Conservation (phyloP, 441 rosid genomes). For the Breynia disticha region DNA sequence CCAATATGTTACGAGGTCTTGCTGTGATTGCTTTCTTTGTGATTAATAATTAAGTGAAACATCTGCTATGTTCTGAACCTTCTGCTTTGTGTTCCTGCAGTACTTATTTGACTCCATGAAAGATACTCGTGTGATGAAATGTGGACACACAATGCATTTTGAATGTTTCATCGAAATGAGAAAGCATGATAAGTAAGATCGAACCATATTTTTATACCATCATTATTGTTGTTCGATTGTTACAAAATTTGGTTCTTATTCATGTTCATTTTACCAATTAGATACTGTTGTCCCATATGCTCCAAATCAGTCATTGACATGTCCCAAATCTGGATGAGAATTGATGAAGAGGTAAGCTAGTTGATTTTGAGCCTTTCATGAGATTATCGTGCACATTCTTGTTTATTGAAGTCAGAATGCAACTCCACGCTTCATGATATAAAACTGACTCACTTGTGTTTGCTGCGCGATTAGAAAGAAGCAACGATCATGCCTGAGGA, state of each 20-base stretch:
- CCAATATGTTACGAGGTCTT: constrained; percentile 88
- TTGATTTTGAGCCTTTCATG: constrained; percentile 1
- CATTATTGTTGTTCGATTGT: background rate
- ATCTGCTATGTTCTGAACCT: constrained; percentile 8
- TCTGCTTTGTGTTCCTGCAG: constrained; percentile 28
- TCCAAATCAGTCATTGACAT: constrained; percentile 79
- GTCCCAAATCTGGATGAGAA: constrained; percentile 72
- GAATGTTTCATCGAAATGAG: constrained; percentile 81
- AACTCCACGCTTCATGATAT: background rate
- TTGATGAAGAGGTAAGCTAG: constrained; percentile 76
- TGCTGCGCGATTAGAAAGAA: constrained; percentile 49
- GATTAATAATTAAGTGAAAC: background rate
- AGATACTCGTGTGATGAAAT: constrained; percentile 88
- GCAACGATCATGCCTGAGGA: constrained; percentile 84
- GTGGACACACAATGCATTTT: constrained; percentile 93
- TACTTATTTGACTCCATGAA: constrained; percentile 88
- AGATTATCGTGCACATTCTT: background rate
- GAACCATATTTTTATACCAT: background rate
- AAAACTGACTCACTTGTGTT: constrained; percentile 6
- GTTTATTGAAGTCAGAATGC: background rate
- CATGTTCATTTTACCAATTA: constrained; percentile 15
- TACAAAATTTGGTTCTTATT: constrained; percentile 2
- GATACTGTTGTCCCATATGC: constrained; percentile 90
- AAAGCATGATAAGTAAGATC: constrained; percentile 71
- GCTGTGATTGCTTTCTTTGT: constrained; percentile 2